These are phyloP conservation scores for Botrytis cinerea DNA, from an alignment of 2,329 filamentous ascomycete species.

Conservation along the genomic window DNA sequence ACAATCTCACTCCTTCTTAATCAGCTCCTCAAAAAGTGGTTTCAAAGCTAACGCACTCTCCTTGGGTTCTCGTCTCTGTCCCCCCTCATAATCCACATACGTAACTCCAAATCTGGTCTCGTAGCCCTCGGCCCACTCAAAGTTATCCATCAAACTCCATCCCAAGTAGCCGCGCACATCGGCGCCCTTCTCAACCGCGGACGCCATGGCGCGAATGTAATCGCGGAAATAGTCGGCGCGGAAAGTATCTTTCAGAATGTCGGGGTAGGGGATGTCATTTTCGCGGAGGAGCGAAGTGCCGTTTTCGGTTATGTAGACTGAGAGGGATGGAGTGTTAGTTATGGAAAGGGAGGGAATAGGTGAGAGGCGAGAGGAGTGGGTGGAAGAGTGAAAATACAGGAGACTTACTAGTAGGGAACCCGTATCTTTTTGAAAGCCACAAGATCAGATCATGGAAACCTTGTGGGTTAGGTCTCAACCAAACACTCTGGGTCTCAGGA, in stretches of 20 bases:
- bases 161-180: constrained; percentile 79
- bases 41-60: constrained; percentile 76
- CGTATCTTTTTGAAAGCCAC: constrained; percentile 78
- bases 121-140: constrained; percentile 72
- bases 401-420: constrained; percentile 32
- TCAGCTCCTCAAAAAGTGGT: constrained; percentile 69
- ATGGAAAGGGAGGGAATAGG: background rate
- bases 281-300: constrained; percentile 83
- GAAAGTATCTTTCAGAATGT: constrained; percentile 81
- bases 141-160: constrained; percentile 78
- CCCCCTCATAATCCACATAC: constrained; percentile 78
- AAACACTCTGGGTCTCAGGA: constrained; percentile 77
- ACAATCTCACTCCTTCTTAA: constrained; percentile 56
- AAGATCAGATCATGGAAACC: constrained; percentile 77
- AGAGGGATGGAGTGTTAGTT: background rate
- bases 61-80: constrained; percentile 79
- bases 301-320: constrained; percentile 77
- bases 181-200: constrained; percentile 74
- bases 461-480: constrained; percentile 73
- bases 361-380: too few species aligned
- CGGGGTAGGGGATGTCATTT: constrained; percentile 69
- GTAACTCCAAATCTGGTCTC: constrained; percentile 83
- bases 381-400: too few species aligned
- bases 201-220: constrained; percentile 76
- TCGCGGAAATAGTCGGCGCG: constrained; percentile 75